Percentiles rank a stretch among this genome's conserved stretches.
Evolutionary conservation across 2,329 filamentous ascomycete species (phyloP).

Genomic region (Teratosphaeria zuluensis): DNA sequence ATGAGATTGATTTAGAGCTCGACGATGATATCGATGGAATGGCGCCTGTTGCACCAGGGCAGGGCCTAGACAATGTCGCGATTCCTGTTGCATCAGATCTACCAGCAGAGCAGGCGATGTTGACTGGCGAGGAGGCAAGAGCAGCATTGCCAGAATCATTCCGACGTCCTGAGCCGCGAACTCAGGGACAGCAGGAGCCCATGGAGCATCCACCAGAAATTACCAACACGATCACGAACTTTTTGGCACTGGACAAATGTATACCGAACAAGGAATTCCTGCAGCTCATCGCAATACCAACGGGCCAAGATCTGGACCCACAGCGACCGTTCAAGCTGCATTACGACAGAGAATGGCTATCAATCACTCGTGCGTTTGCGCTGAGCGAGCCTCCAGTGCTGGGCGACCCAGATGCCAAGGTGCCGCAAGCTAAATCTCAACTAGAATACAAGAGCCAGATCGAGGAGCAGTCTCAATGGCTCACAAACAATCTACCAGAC

Average conservation of each 20-base stretch:
- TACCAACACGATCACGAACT: conserved; percentile 67
- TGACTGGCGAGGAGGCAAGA: conserved; percentile 30
- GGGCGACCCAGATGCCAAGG: conserved; percentile 47
- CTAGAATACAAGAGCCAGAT: conserved; percentile 48
- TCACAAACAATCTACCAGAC: conserved; percentile 57
- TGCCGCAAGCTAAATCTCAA: conserved; percentile 46
- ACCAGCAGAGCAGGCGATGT: neutral
- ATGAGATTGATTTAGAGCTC: conserved; percentile 34
- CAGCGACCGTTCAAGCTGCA: conserved; percentile 50
- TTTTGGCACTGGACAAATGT: conserved; percentile 88
- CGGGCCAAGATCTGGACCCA: conserved; percentile 28
- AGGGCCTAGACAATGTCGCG: conserved; percentile 15
- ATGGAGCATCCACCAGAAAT: conserved; percentile 63
- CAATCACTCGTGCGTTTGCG: conserved; percentile 78
- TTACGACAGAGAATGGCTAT: conserved; percentile 93
- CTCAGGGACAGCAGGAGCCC: conserved; percentile 28
- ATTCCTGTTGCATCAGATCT: conserved; percentile 14
- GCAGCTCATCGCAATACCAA: conserved; percentile 59
- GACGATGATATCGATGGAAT: conserved; percentile 21
- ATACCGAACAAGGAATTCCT: conserved; percentile 70
- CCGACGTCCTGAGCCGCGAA: conserved; percentile 19
- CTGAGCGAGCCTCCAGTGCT: conserved; percentile 47
- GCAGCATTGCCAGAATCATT: conserved; percentile 72
- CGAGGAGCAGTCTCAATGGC: conserved; percentile 63
- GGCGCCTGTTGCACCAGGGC: conserved; percentile 11